phyloP scores from a whole-genome alignment of 2,329 filamentous ascomycete species.

The Drechslera avenae region DNA sequence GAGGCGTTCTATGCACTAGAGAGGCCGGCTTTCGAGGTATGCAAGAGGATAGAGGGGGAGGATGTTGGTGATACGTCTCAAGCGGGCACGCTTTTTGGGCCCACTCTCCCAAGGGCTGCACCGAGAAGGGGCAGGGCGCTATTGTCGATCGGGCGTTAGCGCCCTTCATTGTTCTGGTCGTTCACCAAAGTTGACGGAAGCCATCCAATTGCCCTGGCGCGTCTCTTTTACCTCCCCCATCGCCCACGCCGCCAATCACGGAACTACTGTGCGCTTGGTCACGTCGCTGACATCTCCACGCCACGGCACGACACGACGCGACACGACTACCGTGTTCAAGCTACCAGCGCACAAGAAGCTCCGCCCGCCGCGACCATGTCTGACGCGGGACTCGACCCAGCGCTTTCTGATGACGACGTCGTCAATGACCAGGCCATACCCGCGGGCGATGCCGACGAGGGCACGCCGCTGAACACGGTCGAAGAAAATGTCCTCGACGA shows the following conservation, averaged over 20 bases:
- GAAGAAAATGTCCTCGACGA: slow-evolving; percentile 42
- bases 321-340: not conserved
- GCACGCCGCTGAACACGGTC: slow-evolving; percentile 37
- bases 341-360: not conserved
- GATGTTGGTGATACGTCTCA: slow-evolving; percentile 42
- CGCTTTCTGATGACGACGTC: slow-evolving; percentile 44
- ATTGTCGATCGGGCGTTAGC: slow-evolving; percentile 23
- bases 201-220: slow-evolving; percentile 1
- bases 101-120: slow-evolving; percentile 25
- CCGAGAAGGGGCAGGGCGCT: slow-evolving; percentile 40
- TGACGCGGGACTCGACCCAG: slow-evolving; percentile 41
- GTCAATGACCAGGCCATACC: slow-evolving; percentile 41
- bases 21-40: slow-evolving; percentile 28
- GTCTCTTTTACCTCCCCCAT: slow-evolving; percentile 7
- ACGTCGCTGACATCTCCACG: not conserved
- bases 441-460: slow-evolving; percentile 38
- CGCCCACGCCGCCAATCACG: not conserved
- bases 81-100: slow-evolving; percentile 35
- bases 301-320: not conserved
- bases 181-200: not conserved
- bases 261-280: not conserved
- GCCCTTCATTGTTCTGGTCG: slow-evolving; percentile 23
- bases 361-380: slow-evolving; percentile 42
- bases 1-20: slow-evolving; percentile 16
- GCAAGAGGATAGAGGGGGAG: slow-evolving; percentile 27